phyloP scores from a whole-genome alignment of 352 stramenopile genomes.

The Phytophthora fragariaefolia region DNA sequence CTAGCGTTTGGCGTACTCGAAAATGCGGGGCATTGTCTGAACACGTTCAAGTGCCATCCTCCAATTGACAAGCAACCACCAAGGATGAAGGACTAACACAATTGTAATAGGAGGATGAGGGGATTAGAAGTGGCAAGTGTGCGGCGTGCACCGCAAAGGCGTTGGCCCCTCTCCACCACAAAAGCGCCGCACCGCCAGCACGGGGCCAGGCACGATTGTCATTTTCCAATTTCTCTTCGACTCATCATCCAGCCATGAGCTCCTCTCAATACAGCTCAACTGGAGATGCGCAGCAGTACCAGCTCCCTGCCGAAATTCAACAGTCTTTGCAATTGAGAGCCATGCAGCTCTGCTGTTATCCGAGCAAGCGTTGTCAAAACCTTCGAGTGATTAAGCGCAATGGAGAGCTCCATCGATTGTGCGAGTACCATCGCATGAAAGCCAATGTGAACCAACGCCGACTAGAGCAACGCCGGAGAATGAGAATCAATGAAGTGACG shows the following conservation, averaged over 20 bases:
- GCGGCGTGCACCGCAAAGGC: slow-evolving; percentile 1
- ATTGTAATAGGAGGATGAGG: background rate
- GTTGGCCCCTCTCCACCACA: background rate
- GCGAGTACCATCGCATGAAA: slow-evolving; percentile 30
- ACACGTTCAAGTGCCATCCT: background rate
- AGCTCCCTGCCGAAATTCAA: slow-evolving; percentile 3
- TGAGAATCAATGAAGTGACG: slow-evolving; percentile 39
- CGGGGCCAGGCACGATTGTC: background rate
- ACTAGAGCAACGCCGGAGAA: slow-evolving; percentile 22
- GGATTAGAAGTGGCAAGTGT: background rate
- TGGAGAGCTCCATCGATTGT: slow-evolving; percentile 44
- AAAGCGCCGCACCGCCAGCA: slow-evolving; percentile 6
- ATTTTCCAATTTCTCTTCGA: slow-evolving; percentile 13
- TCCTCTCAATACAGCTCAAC: slow-evolving; percentile 11
- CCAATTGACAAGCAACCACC: background rate
- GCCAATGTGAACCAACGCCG: slow-evolving; percentile 32
- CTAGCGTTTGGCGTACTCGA: background rate
- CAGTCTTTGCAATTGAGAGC: slow-evolving; percentile 16
- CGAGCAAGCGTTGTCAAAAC: slow-evolving; percentile 51
- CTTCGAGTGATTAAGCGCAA: slow-evolving; percentile 51
- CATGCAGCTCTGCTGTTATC: slow-evolving; percentile 39
- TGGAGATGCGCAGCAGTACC: slow-evolving; percentile 7
- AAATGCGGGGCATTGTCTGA: slow-evolving; percentile 4
- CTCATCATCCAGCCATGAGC: slow-evolving; percentile 21
- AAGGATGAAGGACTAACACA: background rate